Conservation (phyloP, 192 early-diverging fungal species). For the Coemansia sp. region DNA sequence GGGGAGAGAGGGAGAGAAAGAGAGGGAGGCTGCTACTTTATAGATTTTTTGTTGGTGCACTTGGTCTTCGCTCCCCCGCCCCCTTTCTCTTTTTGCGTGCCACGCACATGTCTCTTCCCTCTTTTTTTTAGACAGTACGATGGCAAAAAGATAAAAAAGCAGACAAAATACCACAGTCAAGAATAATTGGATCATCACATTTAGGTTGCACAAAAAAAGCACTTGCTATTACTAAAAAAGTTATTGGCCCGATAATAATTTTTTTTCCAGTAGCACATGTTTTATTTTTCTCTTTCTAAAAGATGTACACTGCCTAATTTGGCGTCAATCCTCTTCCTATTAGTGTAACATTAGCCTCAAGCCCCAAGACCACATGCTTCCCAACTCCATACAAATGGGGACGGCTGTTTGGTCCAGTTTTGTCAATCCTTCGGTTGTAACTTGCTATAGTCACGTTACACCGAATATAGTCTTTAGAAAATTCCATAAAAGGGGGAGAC, state of each 20-base stretch:
- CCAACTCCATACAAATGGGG: not conserved
- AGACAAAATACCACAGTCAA: not conserved
- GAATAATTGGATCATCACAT: not conserved
- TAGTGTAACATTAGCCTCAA: constrained; percentile 1
- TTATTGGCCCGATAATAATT: not conserved
- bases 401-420: not conserved
- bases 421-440: not conserved
- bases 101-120: not conserved
- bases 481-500: no score
- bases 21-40: not conserved
- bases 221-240: no score
- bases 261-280: not conserved
- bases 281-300: no score
- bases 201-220: not conserved
- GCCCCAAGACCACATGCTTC: not conserved
- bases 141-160: not conserved
- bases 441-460: not conserved
- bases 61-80: not conserved
- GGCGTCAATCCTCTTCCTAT: not conserved
- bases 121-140: no score
- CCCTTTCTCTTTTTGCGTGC: not conserved
- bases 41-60: not conserved
- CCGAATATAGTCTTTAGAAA: not conserved
- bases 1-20: not conserved
- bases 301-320: not conserved